These are phyloP conservation scores for Euphorbia schlechtendalii DNA, from an alignment of 441 rosid species.

Conservation along the genomic window DNA sequence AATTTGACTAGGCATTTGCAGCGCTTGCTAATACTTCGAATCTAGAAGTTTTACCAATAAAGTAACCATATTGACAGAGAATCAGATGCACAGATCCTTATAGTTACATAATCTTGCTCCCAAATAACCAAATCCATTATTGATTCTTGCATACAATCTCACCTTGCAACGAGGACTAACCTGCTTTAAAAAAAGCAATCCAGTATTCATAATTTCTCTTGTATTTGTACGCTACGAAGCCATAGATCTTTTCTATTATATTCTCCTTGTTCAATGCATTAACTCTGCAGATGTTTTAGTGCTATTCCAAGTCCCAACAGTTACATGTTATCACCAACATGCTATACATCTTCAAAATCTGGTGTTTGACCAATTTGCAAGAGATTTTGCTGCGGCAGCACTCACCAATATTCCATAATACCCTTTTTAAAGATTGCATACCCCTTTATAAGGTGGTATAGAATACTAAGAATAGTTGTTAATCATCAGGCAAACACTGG, in stretches of 20 bases:
- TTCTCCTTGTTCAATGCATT: neutral
- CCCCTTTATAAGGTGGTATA: neutral
- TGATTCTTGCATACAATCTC: neutral
- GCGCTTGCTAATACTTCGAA: neutral
- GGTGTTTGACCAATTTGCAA: neutral
- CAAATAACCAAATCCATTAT: neutral
- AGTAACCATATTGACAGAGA: neutral
- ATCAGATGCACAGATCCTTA: neutral
- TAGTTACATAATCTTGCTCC: neutral
- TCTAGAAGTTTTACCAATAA: neutral
- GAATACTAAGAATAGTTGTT: slow-evolving; percentile 9
- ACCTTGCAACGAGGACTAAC: neutral
- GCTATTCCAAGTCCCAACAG: neutral
- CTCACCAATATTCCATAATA: neutral
- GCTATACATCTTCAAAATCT: neutral
- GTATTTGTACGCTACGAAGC: no score
- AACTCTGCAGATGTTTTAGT: neutral
- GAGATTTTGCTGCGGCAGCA: neutral
- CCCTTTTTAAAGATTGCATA: neutral
- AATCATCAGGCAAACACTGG: slow-evolving; percentile 38
- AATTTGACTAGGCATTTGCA: neutral
- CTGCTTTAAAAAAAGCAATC: neutral
- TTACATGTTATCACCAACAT: neutral
- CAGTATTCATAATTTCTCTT: no score
- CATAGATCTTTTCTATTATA: neutral